Percentiles rank a stretch among this genome's conserved stretches.
These are phyloP conservation scores for Populus nigra DNA, from an alignment of 345 rosid species.

Conservation along the genomic window DNA sequence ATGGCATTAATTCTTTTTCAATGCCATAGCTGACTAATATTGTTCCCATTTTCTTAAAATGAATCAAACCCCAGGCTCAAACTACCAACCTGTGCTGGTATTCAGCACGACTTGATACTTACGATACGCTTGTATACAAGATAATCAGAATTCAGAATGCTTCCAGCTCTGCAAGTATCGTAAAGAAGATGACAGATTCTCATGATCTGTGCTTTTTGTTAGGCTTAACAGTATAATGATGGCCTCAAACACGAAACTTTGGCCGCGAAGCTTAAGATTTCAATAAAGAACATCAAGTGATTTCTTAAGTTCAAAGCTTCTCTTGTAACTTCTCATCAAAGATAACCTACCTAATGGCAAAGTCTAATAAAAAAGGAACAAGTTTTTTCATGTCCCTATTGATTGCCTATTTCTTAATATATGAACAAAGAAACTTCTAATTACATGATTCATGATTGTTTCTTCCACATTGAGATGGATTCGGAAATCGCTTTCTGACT, in stretches of 20 bases:
- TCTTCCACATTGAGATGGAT: background rate
- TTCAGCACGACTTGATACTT: background rate
- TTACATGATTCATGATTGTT: conserved; percentile 31
- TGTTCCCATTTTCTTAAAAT: background rate
- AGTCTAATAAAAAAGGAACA: background rate
- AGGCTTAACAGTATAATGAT: conserved; percentile 24
- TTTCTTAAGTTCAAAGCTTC: conserved; percentile 35
- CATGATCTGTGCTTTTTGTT: background rate
- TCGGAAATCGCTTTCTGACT: conserved; percentile 7
- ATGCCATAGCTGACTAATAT: background rate
- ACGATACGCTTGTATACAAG: background rate
- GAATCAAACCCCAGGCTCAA: background rate
- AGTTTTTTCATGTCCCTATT: conserved; percentile 15
- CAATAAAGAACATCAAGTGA: conserved; percentile 11
- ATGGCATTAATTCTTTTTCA: background rate
- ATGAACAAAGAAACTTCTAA: conserved; percentile 13
- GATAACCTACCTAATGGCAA: conserved; percentile 16
- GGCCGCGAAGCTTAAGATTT: conserved; percentile 4
- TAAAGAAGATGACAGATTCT: background rate
- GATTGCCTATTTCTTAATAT: conserved; percentile 23
- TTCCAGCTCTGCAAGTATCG: background rate
- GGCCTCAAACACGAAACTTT: conserved; percentile 12
- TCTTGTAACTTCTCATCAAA: conserved; percentile 31
- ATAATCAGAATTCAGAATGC: background rate
- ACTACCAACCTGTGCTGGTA: background rate